These are phyloP conservation scores for Arctostaphylos glauca DNA, from an alignment of 148 eudicot species.

Conservation along the genomic window DNA sequence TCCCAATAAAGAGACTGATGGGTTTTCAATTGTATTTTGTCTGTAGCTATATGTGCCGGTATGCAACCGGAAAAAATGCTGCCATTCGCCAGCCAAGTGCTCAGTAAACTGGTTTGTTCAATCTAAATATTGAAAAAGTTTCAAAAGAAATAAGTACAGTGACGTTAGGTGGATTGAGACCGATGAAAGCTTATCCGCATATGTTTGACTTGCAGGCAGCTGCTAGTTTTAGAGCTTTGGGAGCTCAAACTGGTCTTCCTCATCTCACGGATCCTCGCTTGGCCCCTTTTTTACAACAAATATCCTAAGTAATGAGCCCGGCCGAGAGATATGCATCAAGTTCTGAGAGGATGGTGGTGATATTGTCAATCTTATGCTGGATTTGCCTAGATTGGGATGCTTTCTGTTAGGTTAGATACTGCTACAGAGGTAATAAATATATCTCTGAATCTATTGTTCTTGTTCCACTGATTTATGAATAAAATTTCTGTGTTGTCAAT, in stretches of 20 bases:
- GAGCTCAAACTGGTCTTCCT: slow-evolving; percentile 92
- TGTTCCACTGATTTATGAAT: neutral
- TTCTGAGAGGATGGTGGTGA: neutral
- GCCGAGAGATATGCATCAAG: neutral
- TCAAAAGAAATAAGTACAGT: too few relatives aligned
- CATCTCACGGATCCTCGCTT: slow-evolving; percentile 62
- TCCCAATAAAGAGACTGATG: neutral
- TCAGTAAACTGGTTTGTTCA: slow-evolving; percentile 29
- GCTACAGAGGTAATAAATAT: neutral
- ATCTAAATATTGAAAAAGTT: neutral
- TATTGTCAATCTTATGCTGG: neutral
- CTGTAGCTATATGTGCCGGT: slow-evolving; percentile 62
- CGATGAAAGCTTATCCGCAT: neutral
- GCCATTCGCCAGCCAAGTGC: slow-evolving; percentile 93
- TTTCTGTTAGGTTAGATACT: neutral
- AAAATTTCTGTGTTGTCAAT: neutral
- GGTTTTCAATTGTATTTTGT: neutral
- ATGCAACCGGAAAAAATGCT: slow-evolving; percentile 87
- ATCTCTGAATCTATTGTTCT: neutral
- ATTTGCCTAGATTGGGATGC: neutral
- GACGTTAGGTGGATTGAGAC: neutral
- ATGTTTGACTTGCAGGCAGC: slow-evolving; percentile 61
- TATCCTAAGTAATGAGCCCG: slow-evolving; percentile 10
- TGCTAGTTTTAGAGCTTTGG: slow-evolving; percentile 73
- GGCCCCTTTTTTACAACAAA: slow-evolving; percentile 44